A percentile compares a stretch with the other conserved stretches of the same genome.
phyloP scores from a whole-genome alignment of 1,139 yeast genomes.

The Meyerozyma smithsonii region DNA sequence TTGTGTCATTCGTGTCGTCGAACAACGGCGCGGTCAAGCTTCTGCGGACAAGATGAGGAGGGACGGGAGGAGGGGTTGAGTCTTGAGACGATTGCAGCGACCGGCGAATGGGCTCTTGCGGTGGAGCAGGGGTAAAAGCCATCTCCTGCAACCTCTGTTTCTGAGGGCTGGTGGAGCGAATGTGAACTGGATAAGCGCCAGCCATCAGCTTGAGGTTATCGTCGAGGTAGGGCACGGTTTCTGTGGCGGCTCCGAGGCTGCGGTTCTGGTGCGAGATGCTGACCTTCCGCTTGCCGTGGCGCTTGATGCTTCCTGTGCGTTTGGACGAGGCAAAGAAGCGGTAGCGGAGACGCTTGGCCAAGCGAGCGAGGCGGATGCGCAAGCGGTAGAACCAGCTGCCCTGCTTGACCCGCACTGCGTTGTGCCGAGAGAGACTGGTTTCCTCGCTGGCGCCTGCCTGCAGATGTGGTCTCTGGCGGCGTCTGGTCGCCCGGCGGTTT shows the following conservation, averaged over 20 bases:
- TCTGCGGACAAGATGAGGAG: constrained; percentile 3
- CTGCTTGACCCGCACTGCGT: background rate
- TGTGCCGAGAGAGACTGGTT: background rate
- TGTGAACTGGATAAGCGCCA: background rate
- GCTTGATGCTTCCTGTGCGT: constrained; percentile 1
- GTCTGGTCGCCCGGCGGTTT: background rate
- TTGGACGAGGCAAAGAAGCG: constrained; percentile 2
- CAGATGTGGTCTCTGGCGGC: background rate
- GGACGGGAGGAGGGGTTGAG: constrained; percentile 4
- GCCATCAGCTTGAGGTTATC: background rate
- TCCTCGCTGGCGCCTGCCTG: background rate
- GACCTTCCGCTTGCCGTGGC: background rate
- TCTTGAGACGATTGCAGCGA: background rate
- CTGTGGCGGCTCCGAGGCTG: background rate
- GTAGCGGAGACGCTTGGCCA: constrained; percentile 1
- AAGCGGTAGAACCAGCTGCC: constrained; percentile 9
- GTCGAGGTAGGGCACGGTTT: background rate
- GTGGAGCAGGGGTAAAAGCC: too few species aligned
- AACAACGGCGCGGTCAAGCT: constrained; percentile 2
- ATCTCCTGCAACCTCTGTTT: background rate
- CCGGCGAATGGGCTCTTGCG: too few species aligned
- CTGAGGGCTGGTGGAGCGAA: background rate
- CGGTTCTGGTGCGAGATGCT: background rate
- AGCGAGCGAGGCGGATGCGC: constrained; percentile 6
- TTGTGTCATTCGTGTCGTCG: constrained; percentile 12